Evolutionary conservation across 2,329 filamentous ascomycete species (phyloP).

Genomic region (Paecilomyces formosus): DNA sequence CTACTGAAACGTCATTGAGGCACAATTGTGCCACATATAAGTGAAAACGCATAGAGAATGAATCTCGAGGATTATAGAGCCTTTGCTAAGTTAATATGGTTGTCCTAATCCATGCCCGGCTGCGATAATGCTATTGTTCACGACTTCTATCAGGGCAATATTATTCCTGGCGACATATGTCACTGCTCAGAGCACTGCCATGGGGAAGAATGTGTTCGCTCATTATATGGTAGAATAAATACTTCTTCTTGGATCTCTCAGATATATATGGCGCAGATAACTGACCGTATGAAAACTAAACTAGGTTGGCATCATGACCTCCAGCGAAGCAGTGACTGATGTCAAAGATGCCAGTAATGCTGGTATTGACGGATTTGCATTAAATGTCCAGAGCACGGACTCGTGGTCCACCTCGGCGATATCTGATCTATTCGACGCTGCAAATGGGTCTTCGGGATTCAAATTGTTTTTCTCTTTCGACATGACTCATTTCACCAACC

Average conservation of each 20-base stretch:
- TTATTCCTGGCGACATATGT: conserved; percentile 1
- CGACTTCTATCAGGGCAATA: background rate
- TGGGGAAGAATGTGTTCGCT: conserved; percentile 4
- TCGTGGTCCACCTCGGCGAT: conserved; percentile 21
- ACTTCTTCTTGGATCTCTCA: background rate
- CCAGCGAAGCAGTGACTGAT: conserved; percentile 10
- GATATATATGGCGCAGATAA: background rate
- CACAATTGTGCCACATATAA: background rate
- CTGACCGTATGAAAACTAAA: background rate
- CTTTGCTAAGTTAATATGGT: background rate
- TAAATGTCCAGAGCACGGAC: conserved; percentile 20
- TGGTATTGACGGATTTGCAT: conserved; percentile 27
- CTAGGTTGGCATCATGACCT: conserved; percentile 13
- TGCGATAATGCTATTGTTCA: background rate
- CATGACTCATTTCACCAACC: conserved; percentile 16
- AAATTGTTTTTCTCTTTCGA: conserved; percentile 33
- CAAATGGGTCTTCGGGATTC: conserved; percentile 21
- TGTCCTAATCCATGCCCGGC: background rate
- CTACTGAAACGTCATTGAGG: background rate
- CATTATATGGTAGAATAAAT: conserved; percentile 7
- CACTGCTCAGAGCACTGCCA: background rate
- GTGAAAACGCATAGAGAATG: background rate
- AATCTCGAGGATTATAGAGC: background rate
- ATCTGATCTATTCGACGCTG: conserved; percentile 22
- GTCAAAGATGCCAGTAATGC: conserved; percentile 16